Conservation (phyloP, 805 yeast genomes). For the Myxozyma vanderwaltii region DNA sequence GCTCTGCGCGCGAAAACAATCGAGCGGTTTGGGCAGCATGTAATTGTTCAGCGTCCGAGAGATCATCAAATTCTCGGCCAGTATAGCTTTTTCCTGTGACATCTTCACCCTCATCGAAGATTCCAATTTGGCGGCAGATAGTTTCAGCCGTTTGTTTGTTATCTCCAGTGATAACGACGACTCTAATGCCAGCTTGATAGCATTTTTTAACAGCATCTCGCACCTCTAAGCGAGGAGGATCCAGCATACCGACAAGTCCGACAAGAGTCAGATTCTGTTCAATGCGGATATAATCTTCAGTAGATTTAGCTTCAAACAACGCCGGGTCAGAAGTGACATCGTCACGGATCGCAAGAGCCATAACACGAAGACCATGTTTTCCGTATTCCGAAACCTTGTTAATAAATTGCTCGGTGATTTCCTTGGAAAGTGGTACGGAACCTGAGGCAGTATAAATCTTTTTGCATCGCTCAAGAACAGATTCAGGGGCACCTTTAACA, state of each 20-base stretch:
- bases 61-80: conserved; percentile 45
- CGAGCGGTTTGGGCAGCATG: conserved; percentile 51
- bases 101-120: conserved; percentile 41
- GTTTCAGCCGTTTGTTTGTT: conserved; percentile 53
- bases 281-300: conserved; percentile 37
- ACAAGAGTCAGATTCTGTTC: conserved; percentile 47
- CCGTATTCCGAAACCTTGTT: conserved; percentile 48
- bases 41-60: conserved; percentile 46
- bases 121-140: conserved; percentile 52
- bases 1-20: conserved; percentile 58
- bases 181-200: conserved; percentile 52
- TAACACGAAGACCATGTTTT: conserved; percentile 49
- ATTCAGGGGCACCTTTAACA: conserved; percentile 61
- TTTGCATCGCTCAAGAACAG: conserved; percentile 49
- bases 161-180: conserved; percentile 55
- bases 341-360: conserved; percentile 49
- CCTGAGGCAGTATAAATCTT: conserved; percentile 41
- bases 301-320: conserved; percentile 25
- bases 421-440: conserved; percentile 40
- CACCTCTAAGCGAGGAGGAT: conserved; percentile 54
- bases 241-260: conserved; percentile 53
- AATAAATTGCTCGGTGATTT: conserved; percentile 43
- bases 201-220: conserved; percentile 48
- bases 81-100: conserved; percentile 47
- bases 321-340: conserved; percentile 29